Percentiles rank a stretch among this genome's conserved stretches.
Evolutionary conservation across 1,284 basidiomycete species (phyloP).

Genomic region (Cutaneotrichosporon cavernicola): DNA sequence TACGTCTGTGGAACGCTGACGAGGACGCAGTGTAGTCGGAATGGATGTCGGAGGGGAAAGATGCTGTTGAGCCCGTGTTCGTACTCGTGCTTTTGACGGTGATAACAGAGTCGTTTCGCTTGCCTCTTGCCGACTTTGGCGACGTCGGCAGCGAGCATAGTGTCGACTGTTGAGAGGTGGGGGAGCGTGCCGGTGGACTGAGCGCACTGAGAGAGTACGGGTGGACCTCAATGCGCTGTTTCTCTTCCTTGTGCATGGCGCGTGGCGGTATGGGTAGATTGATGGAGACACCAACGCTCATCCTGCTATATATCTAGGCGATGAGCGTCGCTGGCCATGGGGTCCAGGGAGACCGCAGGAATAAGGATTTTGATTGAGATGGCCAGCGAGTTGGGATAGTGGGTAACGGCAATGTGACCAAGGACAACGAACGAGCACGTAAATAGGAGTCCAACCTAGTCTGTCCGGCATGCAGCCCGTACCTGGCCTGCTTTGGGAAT

Average conservation of each 20-base stretch:
- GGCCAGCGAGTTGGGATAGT: background rate
- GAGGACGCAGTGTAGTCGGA: background rate
- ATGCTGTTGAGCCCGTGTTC: background rate
- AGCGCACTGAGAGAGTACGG: background rate
- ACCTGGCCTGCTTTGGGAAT: background rate
- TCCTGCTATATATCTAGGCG: background rate
- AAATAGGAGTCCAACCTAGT: background rate
- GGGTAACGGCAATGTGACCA: background rate
- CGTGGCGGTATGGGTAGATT: background rate
- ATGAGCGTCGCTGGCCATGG: background rate
- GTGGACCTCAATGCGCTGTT: background rate
- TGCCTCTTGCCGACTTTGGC: background rate
- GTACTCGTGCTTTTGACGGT: background rate
- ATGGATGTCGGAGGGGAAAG: background rate
- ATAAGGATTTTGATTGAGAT: background rate
- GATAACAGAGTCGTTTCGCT: background rate
- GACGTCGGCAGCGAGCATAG: background rate
- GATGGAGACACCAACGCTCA: background rate
- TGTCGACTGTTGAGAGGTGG: background rate
- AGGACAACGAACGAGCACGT: background rate
- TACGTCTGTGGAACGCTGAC: background rate
- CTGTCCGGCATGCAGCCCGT: background rate
- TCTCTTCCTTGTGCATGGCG: background rate
- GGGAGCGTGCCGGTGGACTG: background rate
- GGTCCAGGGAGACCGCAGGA: background rate